A percentile compares a stretch with the other conserved stretches of the same genome.
phyloP scores from a whole-genome alignment of 1,284 basidiomycete species.

The Abortiporus biennis region DNA sequence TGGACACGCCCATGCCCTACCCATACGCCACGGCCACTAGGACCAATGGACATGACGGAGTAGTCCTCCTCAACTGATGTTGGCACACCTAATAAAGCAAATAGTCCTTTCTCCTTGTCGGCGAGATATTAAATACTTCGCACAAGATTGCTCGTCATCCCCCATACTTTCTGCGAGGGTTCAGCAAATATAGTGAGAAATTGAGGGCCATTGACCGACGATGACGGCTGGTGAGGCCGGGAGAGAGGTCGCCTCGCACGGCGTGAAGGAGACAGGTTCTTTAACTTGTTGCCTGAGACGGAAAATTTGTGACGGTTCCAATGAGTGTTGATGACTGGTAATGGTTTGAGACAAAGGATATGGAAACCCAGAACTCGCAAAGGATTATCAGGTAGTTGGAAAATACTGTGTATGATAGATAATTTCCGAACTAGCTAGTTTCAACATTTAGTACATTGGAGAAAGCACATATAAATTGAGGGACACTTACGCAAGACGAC shows the following conservation, averaged over 20 bases:
- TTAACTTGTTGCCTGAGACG: slow-evolving; percentile 1
- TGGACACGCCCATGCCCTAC: slow-evolving; percentile 4
- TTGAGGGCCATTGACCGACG: neutral
- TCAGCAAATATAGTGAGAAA: slow-evolving; percentile 4
- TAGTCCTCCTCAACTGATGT: slow-evolving; percentile 2
- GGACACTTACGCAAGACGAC: no score
- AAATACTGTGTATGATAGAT: slow-evolving; percentile 3
- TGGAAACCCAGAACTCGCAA: slow-evolving; percentile 2
- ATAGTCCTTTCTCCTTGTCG: neutral
- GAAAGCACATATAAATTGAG: no score
- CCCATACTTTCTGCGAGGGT: neutral
- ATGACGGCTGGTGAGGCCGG: no score
- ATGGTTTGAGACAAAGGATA: neutral
- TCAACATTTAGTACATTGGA: no score
- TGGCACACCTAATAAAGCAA: slow-evolving; percentile 3
- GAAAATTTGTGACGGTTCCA: neutral
- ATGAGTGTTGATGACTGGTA: neutral
- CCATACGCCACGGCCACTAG: slow-evolving; percentile 10
- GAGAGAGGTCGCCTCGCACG: slow-evolving; percentile 1
- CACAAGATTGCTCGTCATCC: neutral
- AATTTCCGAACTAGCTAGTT: slow-evolving; percentile 1
- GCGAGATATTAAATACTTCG: slow-evolving; percentile 1
- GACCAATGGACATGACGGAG: slow-evolving; percentile 1
- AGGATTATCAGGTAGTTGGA: slow-evolving; percentile 1
- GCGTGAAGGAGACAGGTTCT: slow-evolving; percentile 1